These are phyloP conservation scores for Amanita molliuscula DNA, from an alignment of 768 basidiomycete genomes.

Conservation along the genomic window DNA sequence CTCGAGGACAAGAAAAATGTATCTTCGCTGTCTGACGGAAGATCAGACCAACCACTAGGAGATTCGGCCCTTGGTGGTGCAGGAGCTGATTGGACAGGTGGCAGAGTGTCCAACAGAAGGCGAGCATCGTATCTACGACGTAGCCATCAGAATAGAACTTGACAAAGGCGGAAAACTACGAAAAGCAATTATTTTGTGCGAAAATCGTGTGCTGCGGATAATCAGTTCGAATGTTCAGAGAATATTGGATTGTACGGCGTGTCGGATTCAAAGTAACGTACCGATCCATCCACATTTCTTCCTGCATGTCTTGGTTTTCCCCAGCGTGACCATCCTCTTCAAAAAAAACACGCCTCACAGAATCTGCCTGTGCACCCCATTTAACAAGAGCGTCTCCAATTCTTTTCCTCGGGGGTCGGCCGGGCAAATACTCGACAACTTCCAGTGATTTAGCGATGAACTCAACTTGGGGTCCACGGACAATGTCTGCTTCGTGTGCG, in stretches of 20 bases:
- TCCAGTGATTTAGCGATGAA: constrained; percentile 29
- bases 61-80: constrained; percentile 22
- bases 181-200: constrained; percentile 16
- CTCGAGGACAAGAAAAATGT: constrained; percentile 66
- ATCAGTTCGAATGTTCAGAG: not conserved
- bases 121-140: constrained; percentile 69
- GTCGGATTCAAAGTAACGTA: constrained; percentile 33
- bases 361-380: constrained; percentile 15
- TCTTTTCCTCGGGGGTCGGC: constrained; percentile 9
- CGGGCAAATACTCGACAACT: constrained; percentile 3
- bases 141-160: constrained; percentile 11
- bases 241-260: not conserved
- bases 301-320: constrained; percentile 8
- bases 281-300: constrained; percentile 73
- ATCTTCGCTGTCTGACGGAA: constrained; percentile 81
- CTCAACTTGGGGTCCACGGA: constrained; percentile 38
- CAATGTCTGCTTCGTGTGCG: constrained; percentile 70
- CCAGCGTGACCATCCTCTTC: constrained; percentile 11
- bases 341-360: constrained; percentile 7
- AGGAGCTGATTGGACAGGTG: constrained; percentile 10
- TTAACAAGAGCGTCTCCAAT: constrained; percentile 24
- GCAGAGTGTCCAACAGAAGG: constrained; percentile 52
- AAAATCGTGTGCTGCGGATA: not conserved
- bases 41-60: constrained; percentile 69
- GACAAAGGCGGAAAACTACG: constrained; percentile 11